Conservation (phyloP, 805 yeast species). For the Lachancea fermentati region DNA sequence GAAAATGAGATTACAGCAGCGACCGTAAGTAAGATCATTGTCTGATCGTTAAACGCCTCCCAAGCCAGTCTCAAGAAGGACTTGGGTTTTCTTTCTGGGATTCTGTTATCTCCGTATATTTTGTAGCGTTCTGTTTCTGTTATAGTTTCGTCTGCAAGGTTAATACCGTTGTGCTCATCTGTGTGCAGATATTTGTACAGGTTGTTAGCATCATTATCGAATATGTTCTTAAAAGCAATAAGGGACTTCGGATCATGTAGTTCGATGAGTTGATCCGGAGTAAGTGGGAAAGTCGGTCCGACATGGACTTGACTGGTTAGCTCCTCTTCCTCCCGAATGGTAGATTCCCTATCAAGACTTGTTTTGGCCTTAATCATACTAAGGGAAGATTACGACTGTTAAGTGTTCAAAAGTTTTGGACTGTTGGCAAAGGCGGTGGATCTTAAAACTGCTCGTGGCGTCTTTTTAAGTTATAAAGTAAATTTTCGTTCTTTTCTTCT, state of each 20-base stretch:
- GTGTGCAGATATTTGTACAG: conserved; percentile 22
- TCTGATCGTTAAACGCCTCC: conserved; percentile 88
- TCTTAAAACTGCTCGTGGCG: too few relatives aligned
- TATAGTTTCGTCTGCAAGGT: conserved; percentile 9
- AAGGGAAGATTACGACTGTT: too few relatives aligned
- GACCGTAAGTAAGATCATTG: conserved; percentile 69
- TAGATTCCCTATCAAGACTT: background rate
- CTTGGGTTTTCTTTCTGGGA: conserved; percentile 71
- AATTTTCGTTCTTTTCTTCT: too few relatives aligned
- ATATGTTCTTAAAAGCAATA: conserved; percentile 18
- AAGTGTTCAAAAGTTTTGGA: too few relatives aligned
- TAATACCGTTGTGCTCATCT: conserved; percentile 20
- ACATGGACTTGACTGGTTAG: background rate
- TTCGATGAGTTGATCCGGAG: conserved; percentile 19
- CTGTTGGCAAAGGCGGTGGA: too few relatives aligned
- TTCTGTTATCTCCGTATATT: conserved; percentile 61
- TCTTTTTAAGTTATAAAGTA: too few relatives aligned
- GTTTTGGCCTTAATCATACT: background rate
- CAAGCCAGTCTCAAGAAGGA: conserved; percentile 62
- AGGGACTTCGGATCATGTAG: conserved; percentile 33
- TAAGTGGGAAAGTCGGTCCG: conserved; percentile 7
- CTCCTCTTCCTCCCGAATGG: background rate
- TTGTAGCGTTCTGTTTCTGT: conserved; percentile 13
- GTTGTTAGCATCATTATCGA: conserved; percentile 29
- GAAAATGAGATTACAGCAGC: conserved; percentile 91